Percentiles rank a stretch among this genome's conserved stretches.
These are phyloP conservation scores for Cornus suecica DNA, from an alignment of 148 eudicot genomes.

Conservation along the genomic window DNA sequence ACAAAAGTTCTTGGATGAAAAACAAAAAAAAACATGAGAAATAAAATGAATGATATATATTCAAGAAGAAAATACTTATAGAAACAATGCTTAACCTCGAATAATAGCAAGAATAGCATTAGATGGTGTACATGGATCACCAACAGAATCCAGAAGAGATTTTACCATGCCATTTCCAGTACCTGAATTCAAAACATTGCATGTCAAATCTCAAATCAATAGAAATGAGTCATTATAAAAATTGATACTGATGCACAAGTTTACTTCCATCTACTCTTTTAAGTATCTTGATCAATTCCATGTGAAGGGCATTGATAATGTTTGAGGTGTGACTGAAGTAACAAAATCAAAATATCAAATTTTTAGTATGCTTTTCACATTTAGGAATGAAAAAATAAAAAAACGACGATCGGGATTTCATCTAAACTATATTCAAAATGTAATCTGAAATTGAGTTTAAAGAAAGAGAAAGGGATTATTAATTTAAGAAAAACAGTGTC, in stretches of 20 bases:
- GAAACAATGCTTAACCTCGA: constrained; percentile 47
- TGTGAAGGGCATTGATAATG: background rate
- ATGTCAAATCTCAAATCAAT: background rate
- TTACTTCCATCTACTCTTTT: background rate
- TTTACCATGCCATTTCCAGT: constrained; percentile 89
- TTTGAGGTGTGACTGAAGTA: background rate
- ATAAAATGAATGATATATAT: background rate
- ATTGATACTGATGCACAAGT: background rate
- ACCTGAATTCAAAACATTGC: constrained; percentile 46
- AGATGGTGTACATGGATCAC: constrained; percentile 70
- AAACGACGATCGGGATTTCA: background rate
- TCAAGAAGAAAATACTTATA: background rate
- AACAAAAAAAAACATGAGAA: constrained; percentile 7
- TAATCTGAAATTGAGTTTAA: background rate
- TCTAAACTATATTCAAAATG: no score
- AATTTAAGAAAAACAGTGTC: no score
- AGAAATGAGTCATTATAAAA: background rate
- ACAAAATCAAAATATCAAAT: background rate
- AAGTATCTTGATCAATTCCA: background rate
- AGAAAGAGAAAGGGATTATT: no score
- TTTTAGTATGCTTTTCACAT: background rate
- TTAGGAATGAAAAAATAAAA: background rate
- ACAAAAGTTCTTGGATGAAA: constrained; percentile 11
- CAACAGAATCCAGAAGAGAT: constrained; percentile 85
- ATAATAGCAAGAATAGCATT: constrained; percentile 72